Base-by-base conservation (phyloP, 2,329 filamentous ascomycete species). In the Phyllosticta paracitricarpa region DNA sequence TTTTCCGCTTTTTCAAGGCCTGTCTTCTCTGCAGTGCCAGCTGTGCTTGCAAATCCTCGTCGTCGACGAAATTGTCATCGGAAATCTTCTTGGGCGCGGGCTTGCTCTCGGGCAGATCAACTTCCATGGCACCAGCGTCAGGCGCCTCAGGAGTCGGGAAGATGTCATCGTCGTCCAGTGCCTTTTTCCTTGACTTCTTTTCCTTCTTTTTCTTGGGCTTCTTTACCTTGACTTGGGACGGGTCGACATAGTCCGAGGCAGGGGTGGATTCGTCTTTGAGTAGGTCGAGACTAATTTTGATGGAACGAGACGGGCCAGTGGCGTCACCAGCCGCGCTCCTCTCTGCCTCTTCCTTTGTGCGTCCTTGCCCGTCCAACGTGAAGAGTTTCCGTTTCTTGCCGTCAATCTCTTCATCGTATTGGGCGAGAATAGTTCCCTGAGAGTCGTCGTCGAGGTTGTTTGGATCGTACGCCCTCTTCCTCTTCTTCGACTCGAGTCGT, bases 381-480 rank as follows among this genome's bases (percentile, higher is more conserved):
- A 99, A 99, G 25, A 83, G 83, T 72, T 95, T 96, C 61, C 82
- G 79, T 77, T 95, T 94, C 76, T 96, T 96, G 61, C 91, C 91
- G 40, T 88, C 84, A 59, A 97, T 95, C 70, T 96, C 93, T 65
- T 97, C 94, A 68, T 97, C 94, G 70, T 99, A 99, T 67, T 99
- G 93, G 14, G 89, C 84, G 52, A 99, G 77, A 25, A 99, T 85
- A 5, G 82, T 82, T 19, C 81, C 81, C 62, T 86, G 79, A 12
- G 83, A 87, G 28, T 85, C 82, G 54, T 88, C 79, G 54, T 80
- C 87, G 35, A 87, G 78, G 62, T 87, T 85, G 64, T 90, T 87
- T 0, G 93, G 92, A 68, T 99, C 90, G 73, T 99, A 99, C 1
- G 86, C 86, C 0, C 88, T 87, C 70, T 88, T 89, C 74, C 91